Conservation (phyloP, 1,284 basidiomycete species). For the Apiotrichum gamsii region DNA sequence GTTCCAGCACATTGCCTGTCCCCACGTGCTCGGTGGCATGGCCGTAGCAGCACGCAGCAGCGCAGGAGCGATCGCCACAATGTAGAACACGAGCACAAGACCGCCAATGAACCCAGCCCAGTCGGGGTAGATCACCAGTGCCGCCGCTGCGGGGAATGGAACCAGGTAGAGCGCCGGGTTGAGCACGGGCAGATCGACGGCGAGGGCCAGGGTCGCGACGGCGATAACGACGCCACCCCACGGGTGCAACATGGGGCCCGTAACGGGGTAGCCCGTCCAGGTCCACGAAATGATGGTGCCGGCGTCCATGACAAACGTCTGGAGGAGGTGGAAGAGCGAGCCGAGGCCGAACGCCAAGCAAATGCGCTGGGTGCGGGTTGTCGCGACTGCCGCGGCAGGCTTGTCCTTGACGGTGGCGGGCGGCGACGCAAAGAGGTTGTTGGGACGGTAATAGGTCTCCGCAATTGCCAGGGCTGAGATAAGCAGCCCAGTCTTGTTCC, state of each 20-base stretch:
- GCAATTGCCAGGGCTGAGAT: constrained; percentile 39
- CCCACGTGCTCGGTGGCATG: constrained; percentile 49
- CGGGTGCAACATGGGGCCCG: constrained; percentile 67
- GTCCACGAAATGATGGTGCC: constrained; percentile 83
- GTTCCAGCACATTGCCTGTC: constrained; percentile 59
- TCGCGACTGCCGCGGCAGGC: constrained; percentile 4
- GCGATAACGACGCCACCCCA: constrained; percentile 65
- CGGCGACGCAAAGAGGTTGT: constrained; percentile 31
- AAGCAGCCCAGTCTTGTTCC: constrained; percentile 61
- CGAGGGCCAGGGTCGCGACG: constrained; percentile 57
- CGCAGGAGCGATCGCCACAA: constrained; percentile 59
- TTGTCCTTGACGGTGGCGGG: constrained; percentile 15
- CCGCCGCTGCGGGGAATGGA: constrained; percentile 44
- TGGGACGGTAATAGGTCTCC: constrained; percentile 38
- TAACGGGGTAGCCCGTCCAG: constrained; percentile 79
- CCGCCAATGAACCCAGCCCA: constrained; percentile 74
- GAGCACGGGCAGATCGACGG: constrained; percentile 47
- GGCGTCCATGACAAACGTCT: constrained; percentile 70
- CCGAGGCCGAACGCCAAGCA: constrained; percentile 57
- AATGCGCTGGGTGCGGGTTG: constrained; percentile 15
- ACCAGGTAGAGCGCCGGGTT: constrained; percentile 3
- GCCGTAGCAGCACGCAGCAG: constrained; percentile 51
- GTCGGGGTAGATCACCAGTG: constrained; percentile 59
- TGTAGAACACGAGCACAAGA: constrained; percentile 60
- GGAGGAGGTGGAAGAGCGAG: constrained; percentile 66